Evolutionary conservation across 1,284 basidiomycete genomes (phyloP).

Genomic region (Irpex rosettiformis): DNA sequence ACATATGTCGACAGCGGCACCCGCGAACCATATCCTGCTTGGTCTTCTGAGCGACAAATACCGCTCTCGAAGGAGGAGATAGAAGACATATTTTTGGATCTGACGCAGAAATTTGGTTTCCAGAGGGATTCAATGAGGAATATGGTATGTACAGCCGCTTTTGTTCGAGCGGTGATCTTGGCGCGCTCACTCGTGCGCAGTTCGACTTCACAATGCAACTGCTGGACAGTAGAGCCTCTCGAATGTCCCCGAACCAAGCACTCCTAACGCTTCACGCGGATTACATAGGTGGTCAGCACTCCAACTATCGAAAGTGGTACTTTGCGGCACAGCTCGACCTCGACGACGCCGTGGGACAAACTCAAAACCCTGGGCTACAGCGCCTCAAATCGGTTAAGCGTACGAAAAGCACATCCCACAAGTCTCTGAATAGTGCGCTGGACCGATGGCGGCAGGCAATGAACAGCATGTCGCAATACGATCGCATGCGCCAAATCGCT

Average conservation of each 20-base stretch:
- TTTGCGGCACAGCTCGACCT: slow-evolving; percentile 99
- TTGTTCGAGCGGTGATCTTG: neutral
- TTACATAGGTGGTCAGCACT: slow-evolving; percentile 96
- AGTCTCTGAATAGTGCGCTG: slow-evolving; percentile 85
- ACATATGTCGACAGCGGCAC: slow-evolving; percentile 57
- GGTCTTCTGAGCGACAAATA: slow-evolving; percentile 89
- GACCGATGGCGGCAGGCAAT: slow-evolving; percentile 97
- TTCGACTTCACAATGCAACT: slow-evolving; percentile 99
- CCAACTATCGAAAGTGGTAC: slow-evolving; percentile 99
- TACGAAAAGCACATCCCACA: slow-evolving; percentile 71
- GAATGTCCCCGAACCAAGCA: slow-evolving; percentile 97
- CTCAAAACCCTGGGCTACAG: slow-evolving; percentile 87
- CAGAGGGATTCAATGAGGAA: slow-evolving; percentile 90
- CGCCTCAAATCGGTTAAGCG: slow-evolving; percentile 71
- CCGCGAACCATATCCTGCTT: slow-evolving; percentile 87
- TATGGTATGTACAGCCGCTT: slow-evolving; percentile 56
- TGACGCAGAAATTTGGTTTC: slow-evolving; percentile 99
- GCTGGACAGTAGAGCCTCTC: slow-evolving; percentile 93
- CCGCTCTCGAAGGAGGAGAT: slow-evolving; percentile 99
- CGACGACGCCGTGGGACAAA: slow-evolving; percentile 93
- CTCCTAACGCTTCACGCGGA: slow-evolving; percentile 95
- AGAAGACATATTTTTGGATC: slow-evolving; percentile 96
- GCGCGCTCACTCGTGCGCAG: slow-evolving; percentile 31
- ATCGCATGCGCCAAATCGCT: slow-evolving; percentile 94
- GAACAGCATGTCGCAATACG: slow-evolving; percentile 99